Evolutionary conservation across 176 grass and related monocot species (phyloP), one percentile per base, ranked within the genome.

Genomic region (bread wheat (Triticum aestivum)): DNA sequence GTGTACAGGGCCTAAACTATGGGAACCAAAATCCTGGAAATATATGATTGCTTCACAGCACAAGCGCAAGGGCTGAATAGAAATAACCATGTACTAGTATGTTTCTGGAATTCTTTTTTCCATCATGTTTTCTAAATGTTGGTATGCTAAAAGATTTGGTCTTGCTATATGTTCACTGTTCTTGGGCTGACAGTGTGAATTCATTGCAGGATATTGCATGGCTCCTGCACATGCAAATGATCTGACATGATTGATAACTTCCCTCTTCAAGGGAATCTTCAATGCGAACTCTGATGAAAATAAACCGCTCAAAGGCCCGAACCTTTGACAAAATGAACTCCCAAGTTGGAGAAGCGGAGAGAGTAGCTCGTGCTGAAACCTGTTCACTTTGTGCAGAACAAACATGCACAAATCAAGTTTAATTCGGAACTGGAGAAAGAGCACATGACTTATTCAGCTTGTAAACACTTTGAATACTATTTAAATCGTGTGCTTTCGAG

Each of bases 1-100:
- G 62, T 84, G 8, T 84, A 2, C 37, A 47, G 56, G 82, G 6
- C 69, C 70, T 47, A 63, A 75, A 75, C 69, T 84, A 47, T 21
- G 18, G 37, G 15, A 84, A 0, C 39, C 82, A 34, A 84, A 33
- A 84, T 65, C 82, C 21, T 84, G 27, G 82, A 84, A 75, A 84
- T 84, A 84, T 84, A 71, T 6, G 45, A 75, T 84, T 49, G 15
- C 15, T 18, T 54, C 51, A 18, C 45, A 49, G 12, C 12, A 12
- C 45, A 49, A 49, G 45, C 15, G 5, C 15, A 18, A 54, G 51
- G 4, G 4, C 51, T 54, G 15, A 41, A 8, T 24, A 12, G 35
- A 71, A 33, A 71, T 39, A 71, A n/a, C 68, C 69, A 73, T 73
- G 45, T 49, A 41, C 39, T 41, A 49, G 38, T 42, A 73, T 5